Evolutionary conservation across 2,329 filamentous ascomycete species (phyloP).

Genomic region (Fusarium metavorans): DNA sequence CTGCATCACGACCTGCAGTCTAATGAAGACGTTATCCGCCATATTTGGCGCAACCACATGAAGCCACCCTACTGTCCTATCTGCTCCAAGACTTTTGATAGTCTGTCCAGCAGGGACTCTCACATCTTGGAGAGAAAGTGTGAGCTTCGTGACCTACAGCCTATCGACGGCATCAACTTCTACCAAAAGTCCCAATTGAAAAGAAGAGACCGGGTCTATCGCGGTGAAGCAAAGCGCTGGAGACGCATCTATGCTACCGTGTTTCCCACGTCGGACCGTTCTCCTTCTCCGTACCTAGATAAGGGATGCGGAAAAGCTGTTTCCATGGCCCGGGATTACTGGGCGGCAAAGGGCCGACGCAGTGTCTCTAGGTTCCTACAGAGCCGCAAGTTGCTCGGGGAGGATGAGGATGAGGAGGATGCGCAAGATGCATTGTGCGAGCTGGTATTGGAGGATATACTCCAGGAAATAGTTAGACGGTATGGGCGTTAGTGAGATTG

Average conservation of each 20-base stretch:
- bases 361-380: neutral
- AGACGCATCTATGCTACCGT: neutral
- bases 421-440: neutral
- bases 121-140: neutral
- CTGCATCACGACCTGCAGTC: neutral
- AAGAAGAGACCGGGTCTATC: neutral
- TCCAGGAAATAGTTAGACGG: neutral
- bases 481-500: neutral
- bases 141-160: rapidly evolving
- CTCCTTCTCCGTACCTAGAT: neutral
- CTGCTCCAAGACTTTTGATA: neutral
- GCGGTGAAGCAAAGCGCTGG: neutral
- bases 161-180: neutral
- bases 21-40: neutral
- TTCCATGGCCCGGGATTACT: neutral
- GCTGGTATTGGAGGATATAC: neutral
- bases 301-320: rapidly evolving
- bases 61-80: neutral
- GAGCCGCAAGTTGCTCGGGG: neutral
- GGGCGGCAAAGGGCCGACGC: neutral
- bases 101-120: neutral
- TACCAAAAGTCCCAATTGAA: neutral
- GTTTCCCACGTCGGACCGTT: neutral
- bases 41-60: neutral
- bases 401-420: neutral